Conservation (phyloP, 306 rosid species). For the Dalbergia cochinchinensis region DNA sequence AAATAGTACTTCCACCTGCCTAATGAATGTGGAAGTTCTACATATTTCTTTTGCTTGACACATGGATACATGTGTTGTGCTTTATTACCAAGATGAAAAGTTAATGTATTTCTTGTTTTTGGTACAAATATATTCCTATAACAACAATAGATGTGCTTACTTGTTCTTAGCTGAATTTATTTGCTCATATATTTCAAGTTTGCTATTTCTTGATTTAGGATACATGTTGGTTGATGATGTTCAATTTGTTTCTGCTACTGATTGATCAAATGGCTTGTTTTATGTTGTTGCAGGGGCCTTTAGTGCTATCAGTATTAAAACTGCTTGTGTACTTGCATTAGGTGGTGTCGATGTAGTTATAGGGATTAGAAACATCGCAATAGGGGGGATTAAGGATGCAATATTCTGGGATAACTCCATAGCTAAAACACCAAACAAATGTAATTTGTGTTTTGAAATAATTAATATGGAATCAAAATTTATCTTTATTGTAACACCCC, state of each 20-base stretch:
- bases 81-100: too few relatives aligned
- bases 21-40: too few relatives aligned
- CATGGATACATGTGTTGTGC: too few relatives aligned
- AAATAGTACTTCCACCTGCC: too few relatives aligned
- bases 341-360: constrained; percentile 69
- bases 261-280: background rate
- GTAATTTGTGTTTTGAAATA: too few relatives aligned
- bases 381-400: constrained; percentile 55
- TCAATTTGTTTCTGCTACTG: constrained; percentile 14
- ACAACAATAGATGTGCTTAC: too few relatives aligned
- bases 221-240: constrained; percentile 21
- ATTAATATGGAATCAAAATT: too few relatives aligned
- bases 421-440: constrained; percentile 49
- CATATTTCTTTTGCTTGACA: background rate
- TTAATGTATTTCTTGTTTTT: too few relatives aligned
- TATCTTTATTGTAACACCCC: too few relatives aligned
- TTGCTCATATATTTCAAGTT: background rate
- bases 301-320: constrained; percentile 81
- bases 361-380: constrained; percentile 68
- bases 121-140: too few relatives aligned
- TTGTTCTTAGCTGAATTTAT: background rate
- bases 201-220: background rate
- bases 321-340: constrained; percentile 73
- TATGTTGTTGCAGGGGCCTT: constrained; percentile 67
- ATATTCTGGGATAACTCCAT: constrained; percentile 60